Evolutionary conservation across 176 grass and related monocot species (phyloP), one percentile per base, ranked within the genome.

Genomic region (Puya raimondii): DNA sequence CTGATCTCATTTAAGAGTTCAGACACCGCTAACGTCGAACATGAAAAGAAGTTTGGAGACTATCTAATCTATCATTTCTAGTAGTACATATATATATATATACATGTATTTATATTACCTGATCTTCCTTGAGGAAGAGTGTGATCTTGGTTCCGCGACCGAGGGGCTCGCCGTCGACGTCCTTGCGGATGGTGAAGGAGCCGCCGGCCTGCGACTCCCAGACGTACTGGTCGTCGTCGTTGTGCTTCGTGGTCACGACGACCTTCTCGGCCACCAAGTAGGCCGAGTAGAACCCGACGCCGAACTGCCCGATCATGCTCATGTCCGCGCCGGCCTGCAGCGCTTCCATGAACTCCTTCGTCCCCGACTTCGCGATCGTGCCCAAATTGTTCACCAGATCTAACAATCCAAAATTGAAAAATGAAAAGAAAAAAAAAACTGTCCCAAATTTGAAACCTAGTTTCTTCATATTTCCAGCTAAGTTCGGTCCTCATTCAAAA

Each of bases 161-260:
- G 14, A 81, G 79, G 1, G 48, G 72, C 52, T 76, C 79, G 18
- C 72, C 79, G 48, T 12, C 20, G 2, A 57, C 50, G 12, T 81
- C 79, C 79, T 75, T 27, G 75, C 15, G n/a, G n/a, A n/a, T n/a
- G n/a, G n/a, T n/a, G n/a, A n/a, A n/a, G n/a, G n/a, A n/a, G n/a
- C n/a, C n/a, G n/a, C n/a, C n/a, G n/a, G n/a, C n/a, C n/a, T n/a
- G n/a, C n/a, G n/a, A n/a, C n/a, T n/a, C n/a, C n/a, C n/a, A n/a
- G n/a, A n/a, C n/a, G 42, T 81, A 81, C 50, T 81, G 72, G 15
- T 81, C 79, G 65, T 81, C 79, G 15, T 81, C 79, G n/a, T 81
- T 81, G 71, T 81, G 72, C 47, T 81, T 81, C 6, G 79, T 64
- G 2, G 79, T 81, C 26, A 81, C 79, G 11, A 81, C 72, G 9